A percentile compares a stretch with the other conserved stretches of the same genome.
phyloP scores from a whole-genome alignment of 805 yeast genomes.

The Myxozyma vanderwaltii region DNA sequence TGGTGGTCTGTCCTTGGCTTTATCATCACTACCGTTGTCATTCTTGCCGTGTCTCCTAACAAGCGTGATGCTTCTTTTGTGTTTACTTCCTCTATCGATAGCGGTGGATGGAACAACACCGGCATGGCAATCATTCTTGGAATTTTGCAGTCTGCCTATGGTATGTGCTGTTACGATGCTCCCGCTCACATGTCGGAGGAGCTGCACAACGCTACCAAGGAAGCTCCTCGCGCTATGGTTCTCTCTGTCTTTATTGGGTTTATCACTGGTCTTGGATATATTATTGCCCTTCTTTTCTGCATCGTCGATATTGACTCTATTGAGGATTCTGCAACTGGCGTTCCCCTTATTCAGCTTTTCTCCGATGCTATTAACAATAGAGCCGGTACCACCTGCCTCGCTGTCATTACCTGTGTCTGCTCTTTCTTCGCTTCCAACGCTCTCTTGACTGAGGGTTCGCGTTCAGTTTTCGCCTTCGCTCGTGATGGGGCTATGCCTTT shows the following conservation, averaged over 20 bases:
- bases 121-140: constrained; percentile 32
- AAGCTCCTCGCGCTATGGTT: constrained; percentile 70
- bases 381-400: constrained; percentile 35
- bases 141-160: constrained; percentile 36
- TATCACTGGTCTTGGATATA: constrained; percentile 40
- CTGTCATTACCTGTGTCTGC: constrained; percentile 28
- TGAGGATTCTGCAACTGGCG: constrained; percentile 34
- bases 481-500: constrained; percentile 69
- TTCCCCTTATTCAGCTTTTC: constrained; percentile 37
- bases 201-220: constrained; percentile 61
- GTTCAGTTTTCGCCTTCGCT: constrained; percentile 68
- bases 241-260: constrained; percentile 48
- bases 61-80: constrained; percentile 29
- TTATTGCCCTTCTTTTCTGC: constrained; percentile 41
- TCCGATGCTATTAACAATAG: constrained; percentile 32
- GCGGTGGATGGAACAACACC: constrained; percentile 26
- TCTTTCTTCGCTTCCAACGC: constrained; percentile 30
- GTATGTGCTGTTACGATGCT: constrained; percentile 75
- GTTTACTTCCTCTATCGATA: constrained; percentile 20
- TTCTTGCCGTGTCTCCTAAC: constrained; percentile 25
- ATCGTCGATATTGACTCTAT: constrained; percentile 39
- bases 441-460: constrained; percentile 48
- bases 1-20: constrained; percentile 38
- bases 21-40: constrained; percentile 25
- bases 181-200: constrained; percentile 79